Conservation (phyloP, 225 moss, liverwort and hornwort species). For the Polytrichum formosum region DNA sequence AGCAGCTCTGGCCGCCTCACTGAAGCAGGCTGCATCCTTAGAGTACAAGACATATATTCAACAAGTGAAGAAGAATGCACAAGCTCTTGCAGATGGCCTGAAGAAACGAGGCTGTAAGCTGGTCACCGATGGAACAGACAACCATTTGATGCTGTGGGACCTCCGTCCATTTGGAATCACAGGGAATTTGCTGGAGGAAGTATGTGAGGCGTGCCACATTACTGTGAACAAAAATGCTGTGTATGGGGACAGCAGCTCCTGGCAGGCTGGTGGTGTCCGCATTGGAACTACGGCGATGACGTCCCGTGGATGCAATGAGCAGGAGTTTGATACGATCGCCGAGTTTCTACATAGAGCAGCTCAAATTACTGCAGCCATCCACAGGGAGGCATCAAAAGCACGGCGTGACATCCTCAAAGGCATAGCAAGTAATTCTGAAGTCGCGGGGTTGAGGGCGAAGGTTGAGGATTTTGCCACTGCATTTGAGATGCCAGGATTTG, state of each 20-base stretch:
- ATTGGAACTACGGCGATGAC: slow-evolving; percentile 45
- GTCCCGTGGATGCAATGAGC: slow-evolving; percentile 17
- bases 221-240: slow-evolving; percentile 72
- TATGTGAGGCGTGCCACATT: slow-evolving; percentile 71
- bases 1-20: slow-evolving; percentile 69
- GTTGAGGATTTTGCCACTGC: slow-evolving; percentile 77
- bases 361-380: slow-evolving; percentile 46
- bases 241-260: slow-evolving; percentile 73
- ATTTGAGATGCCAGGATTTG: slow-evolving; percentile 96
- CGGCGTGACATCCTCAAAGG: slow-evolving; percentile 33
- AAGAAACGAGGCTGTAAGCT: slow-evolving; percentile 62
- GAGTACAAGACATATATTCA: slow-evolving; percentile 63
- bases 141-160: slow-evolving; percentile 73
- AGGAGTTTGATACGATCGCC: slow-evolving; percentile 42
- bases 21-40: slow-evolving; percentile 52
- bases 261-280: slow-evolving; percentile 65
- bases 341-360: slow-evolving; percentile 58
- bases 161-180: slow-evolving; percentile 64
- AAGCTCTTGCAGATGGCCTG: slow-evolving; percentile 54
- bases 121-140: slow-evolving; percentile 80
- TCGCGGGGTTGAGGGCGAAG: slow-evolving; percentile 52
- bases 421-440: slow-evolving; percentile 45
- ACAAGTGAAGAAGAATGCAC: slow-evolving; percentile 70
- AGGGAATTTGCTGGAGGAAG: slow-evolving; percentile 63
- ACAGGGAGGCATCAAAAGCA: slow-evolving; percentile 59